Base-by-base conservation (phyloP, 2,329 filamentous ascomycete species). In the Paracorniculantispora psalliotae region DNA sequence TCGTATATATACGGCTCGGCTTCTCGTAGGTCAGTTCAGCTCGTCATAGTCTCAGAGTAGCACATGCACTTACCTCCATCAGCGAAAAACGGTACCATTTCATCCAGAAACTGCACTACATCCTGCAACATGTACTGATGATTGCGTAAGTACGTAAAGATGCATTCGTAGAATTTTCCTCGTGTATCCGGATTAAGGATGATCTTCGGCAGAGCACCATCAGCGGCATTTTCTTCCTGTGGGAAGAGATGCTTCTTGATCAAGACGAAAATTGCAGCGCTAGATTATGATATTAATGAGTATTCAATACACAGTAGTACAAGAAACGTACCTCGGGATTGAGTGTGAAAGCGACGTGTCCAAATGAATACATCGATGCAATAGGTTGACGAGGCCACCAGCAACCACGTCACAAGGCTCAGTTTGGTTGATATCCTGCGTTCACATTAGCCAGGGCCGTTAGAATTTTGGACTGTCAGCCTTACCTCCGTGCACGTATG, bases 161-260 rank as follows among this genome's bases (percentile, higher is more conserved):
- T 72, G 30, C 88, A 79, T 46, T 83, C 80, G 63, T 84, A 85
- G 7, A 92, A 72, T 62, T 81, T 80, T 25, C 77, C 73, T 26
- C 89, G 79, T 9, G 85, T 86, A 33, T 76, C 67, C 2, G 73
- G 71, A 61, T 84, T 78, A 51, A 90, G 74, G 5, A 84, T 66
- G 26, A 77, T 73, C 9, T 47, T 72, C 21, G 68, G 77, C 60
- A 71, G 74, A 50, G 33, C 17, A 13, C 65, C 68, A 60, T 57
- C 66, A 62, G 30, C 61, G 15, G 21, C 33, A 19, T 30, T n/a
- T 15, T 56, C 41, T 19, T 73, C 68, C 1, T 79, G 76, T 0
- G 89, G 88, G 64, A 91, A 91, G 0, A 92, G 74, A 65, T 88
- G 86, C 58, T 76, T 81, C 67, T 79, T 82, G 64, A 91, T 84